Evolutionary conservation across 768 basidiomycete species (phyloP), one percentile per base, ranked within the genome.

Genomic region (Lentinula aciculospora): DNA sequence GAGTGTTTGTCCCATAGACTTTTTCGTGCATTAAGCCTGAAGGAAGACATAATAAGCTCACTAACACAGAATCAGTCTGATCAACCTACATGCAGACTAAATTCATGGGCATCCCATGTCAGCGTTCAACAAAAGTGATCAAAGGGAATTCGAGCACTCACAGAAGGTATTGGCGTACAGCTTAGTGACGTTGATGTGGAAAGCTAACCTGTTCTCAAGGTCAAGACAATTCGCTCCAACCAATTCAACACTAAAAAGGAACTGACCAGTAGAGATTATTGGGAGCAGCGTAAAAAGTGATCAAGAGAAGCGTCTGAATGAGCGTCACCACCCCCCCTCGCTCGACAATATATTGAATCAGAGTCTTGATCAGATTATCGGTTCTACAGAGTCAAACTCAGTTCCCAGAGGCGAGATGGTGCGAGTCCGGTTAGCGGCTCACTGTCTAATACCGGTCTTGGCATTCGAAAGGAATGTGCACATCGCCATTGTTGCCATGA

Each of bases 91-190:
- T 56, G 40, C 40, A 44, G 23, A 56, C 54, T 46, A 15, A 29
- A 19, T 21, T 9, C 9, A 37, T 8, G 5, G 17, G 31, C 15
- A 31, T 48, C n/a, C 27, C 3, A 9, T n/a, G 32, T 51, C 32
- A 51, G 31, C 21, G 25, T 32, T 34, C n/a, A 34, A 1, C 36
- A 36, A 4, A 4, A 28, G 10, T 19, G 13, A 17, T n/a, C 3
- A 17, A 10, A 17, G 49, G 9, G 1, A 32, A 23, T 53, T 40
- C 32, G 4, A 47, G 17, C n/a, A 45, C 78, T 70, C 56, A 79
- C 78, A 79, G 65, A 79, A 79, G 0, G 77, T 78, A 60, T 79
- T 79, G 19, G 74, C 77, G 58, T 80, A 80, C 5, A 80, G 66
- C 46, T 76, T 78, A 2, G 77, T 79, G 10, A 78, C 74, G 56